A percentile compares a stretch with the other conserved stretches of the same genome.
Evolutionary conservation across 2,329 filamentous ascomycete species (phyloP).

Genomic region (Piedraia hortae): DNA sequence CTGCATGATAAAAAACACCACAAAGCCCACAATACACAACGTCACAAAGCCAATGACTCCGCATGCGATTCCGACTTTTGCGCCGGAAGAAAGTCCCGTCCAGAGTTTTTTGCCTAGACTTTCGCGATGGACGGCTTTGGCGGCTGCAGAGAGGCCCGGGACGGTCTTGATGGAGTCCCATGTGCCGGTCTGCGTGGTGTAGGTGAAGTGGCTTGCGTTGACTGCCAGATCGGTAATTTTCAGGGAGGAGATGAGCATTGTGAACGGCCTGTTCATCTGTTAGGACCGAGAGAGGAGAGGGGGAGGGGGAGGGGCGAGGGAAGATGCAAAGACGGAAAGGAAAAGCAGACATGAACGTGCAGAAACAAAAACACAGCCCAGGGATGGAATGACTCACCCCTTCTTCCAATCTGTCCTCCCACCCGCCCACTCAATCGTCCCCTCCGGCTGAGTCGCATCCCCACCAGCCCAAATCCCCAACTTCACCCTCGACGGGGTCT

Average conservation of each 20-base stretch:
- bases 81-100: slow-evolving; percentile 17
- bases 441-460: slow-evolving; percentile 36
- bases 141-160: slow-evolving; percentile 8
- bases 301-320: no score
- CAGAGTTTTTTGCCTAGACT: slow-evolving; percentile 16
- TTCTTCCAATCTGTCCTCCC: slow-evolving; percentile 11
- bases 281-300: background rate
- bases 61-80: slow-evolving; percentile 22
- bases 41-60: slow-evolving; percentile 17
- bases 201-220: slow-evolving; percentile 15
- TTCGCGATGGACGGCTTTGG: slow-evolving; percentile 13
- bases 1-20: slow-evolving; percentile 23
- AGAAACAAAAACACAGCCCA: slow-evolving; percentile 1
- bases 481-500: slow-evolving; percentile 45
- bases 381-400: slow-evolving; percentile 4
- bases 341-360: no score
- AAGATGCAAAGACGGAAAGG: no score
- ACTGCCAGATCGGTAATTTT: slow-evolving; percentile 11
- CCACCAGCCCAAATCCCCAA: slow-evolving; percentile 70
- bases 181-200: slow-evolving; percentile 14
- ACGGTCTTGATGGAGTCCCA: slow-evolving; percentile 20
- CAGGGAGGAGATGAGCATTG: slow-evolving; percentile 12
- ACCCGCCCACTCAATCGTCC: slow-evolving; percentile 15
- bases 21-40: slow-evolving; percentile 11
- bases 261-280: slow-evolving; percentile 8